Percentiles rank a stretch among this genome's conserved stretches.
Conservation (phyloP, 208 protist species). For the Wallacemonas sp. region DNA sequence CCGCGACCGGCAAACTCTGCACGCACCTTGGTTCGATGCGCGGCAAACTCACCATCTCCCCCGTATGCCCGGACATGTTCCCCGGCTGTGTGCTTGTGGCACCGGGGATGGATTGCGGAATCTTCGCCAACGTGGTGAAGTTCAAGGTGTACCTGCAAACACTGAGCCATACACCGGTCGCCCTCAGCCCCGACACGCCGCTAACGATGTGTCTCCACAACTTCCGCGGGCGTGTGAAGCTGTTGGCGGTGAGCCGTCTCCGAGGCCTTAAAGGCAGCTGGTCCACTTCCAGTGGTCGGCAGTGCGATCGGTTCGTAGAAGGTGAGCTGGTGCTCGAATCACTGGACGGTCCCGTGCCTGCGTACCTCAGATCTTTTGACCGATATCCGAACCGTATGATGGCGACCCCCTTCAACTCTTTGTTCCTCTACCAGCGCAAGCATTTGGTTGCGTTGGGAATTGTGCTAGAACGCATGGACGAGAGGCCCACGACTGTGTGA, state of each 20-base stretch:
- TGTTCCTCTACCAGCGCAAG: too few relatives aligned
- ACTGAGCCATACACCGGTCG: neutral
- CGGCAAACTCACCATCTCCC: neutral
- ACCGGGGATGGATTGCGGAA: too few relatives aligned
- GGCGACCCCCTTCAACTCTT: neutral
- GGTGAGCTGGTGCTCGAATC: neutral
- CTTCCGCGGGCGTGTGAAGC: neutral
- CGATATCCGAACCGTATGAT: too few relatives aligned
- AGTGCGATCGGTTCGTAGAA: neutral
- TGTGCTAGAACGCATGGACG: too few relatives aligned
- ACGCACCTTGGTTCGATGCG: neutral
- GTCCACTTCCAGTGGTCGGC: neutral
- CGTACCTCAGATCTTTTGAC: neutral
- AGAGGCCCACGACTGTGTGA: too few relatives aligned
- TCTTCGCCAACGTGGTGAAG: too few relatives aligned
- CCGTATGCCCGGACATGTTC: neutral
- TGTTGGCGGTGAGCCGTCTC: neutral
- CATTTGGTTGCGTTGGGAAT: too few relatives aligned
- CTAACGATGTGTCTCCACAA: conserved; percentile 1
- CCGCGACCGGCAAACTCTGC: neutral
- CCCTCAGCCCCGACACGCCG: neutral
- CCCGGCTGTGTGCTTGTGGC: neutral
- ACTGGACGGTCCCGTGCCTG: neutral
- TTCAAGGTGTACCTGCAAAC: neutral
- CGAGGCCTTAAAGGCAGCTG: neutral